phyloP scores from a whole-genome alignment of 2,329 filamentous ascomycete species.

The Xylariaceae sp. region DNA sequence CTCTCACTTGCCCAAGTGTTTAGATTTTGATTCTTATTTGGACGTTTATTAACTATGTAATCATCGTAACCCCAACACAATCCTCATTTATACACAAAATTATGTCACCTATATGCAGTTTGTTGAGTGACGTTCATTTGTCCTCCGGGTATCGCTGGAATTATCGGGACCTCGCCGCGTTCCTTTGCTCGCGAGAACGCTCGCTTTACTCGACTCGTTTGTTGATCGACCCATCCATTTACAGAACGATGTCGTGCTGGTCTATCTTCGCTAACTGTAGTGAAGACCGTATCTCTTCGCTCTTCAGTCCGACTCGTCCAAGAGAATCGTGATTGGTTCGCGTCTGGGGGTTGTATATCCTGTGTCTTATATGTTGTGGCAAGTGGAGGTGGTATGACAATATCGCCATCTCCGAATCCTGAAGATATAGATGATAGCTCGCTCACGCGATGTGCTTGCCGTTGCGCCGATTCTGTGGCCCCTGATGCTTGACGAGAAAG shows the following conservation, averaged over 20 bases:
- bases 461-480: conserved; percentile 34
- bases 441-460: conserved; percentile 42
- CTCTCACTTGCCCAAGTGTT: no score
- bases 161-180: conserved; percentile 26
- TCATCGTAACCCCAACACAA: neutral
- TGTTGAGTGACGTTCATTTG: conserved; percentile 22
- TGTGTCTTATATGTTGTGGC: conserved; percentile 16
- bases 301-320: conserved; percentile 33
- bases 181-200: conserved; percentile 40
- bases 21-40: no score
- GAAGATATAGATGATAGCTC: conserved; percentile 61
- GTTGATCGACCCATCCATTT: conserved; percentile 64
- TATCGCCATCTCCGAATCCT: conserved; percentile 62
- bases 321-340: conserved; percentile 29
- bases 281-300: conserved; percentile 51
- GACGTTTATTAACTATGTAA: no score
- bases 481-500: conserved; percentile 36
- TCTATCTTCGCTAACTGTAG: conserved; percentile 51
- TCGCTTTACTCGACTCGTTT: conserved; percentile 53
- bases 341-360: conserved; percentile 14
- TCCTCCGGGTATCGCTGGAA: conserved; percentile 26
- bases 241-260: conserved; percentile 57
- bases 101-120: conserved; percentile 22
- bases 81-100: neutral
- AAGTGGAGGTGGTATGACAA: conserved; percentile 43